phyloP scores from a whole-genome alignment of 768 basidiomycete genomes.

The Tephrocybe sp. region DNA sequence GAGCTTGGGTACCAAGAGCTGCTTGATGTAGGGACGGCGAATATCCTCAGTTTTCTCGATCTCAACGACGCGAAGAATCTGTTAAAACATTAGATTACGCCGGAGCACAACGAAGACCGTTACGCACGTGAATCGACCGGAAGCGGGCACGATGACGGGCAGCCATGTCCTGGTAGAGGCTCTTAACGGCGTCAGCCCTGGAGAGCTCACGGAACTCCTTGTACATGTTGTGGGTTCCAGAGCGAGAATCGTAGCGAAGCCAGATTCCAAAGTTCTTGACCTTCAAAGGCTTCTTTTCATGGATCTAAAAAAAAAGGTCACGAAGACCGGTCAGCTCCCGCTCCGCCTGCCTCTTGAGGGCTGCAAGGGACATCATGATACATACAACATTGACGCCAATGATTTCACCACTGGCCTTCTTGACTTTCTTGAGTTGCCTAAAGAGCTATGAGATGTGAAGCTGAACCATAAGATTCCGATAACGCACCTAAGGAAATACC shows the following conservation, averaged over 20 bases:
- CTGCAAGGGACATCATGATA: conserved; percentile 68
- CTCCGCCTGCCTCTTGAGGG: conserved; percentile 86
- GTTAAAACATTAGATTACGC: not conserved
- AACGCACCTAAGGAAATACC: conserved; percentile 93
- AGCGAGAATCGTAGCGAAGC: conserved; percentile 99
- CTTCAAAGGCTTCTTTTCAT: conserved; percentile 96
- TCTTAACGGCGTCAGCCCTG: conserved; percentile 93
- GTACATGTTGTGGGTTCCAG: conserved; percentile 99
- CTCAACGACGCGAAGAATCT: conserved; percentile 98
- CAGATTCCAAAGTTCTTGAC: conserved; percentile 99
- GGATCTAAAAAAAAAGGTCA: conserved; percentile 64
- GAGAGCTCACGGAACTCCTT: conserved; percentile 97
- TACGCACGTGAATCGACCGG: conserved; percentile 91
- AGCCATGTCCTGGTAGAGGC: conserved; percentile 99
- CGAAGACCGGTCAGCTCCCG: conserved; percentile 51
- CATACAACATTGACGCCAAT: conserved; percentile 96
- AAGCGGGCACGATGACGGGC: conserved; percentile 98
- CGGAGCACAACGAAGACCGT: not conserved
- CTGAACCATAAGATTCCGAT: not conserved
- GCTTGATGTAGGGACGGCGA: conserved; percentile 97
- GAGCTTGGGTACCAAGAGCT: conserved; percentile 85
- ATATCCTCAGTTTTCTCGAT: conserved; percentile 89
- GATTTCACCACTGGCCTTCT: conserved; percentile 99
- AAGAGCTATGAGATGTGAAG: not conserved
- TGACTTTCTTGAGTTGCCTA: conserved; percentile 97